Conservation (phyloP, 352 stramenopile species). For the Pythium graminicola region DNA sequence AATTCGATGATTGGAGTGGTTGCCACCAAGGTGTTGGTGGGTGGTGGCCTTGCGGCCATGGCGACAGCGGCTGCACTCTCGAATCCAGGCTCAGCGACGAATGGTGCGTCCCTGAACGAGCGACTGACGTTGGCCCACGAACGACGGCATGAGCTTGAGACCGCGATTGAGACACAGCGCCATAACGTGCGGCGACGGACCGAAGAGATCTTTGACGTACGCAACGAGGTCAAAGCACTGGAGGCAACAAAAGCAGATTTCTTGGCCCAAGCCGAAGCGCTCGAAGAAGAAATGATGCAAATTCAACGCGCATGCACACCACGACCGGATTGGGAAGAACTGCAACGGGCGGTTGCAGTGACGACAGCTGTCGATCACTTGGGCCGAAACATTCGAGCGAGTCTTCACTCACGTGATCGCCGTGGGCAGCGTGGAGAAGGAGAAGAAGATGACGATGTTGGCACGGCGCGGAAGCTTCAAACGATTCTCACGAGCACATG, state of each 20-base stretch:
- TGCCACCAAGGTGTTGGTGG: slow-evolving; percentile 12
- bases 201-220: slow-evolving; percentile 59
- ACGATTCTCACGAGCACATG: slow-evolving; percentile 49
- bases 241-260: slow-evolving; percentile 27
- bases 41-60: slow-evolving; percentile 16
- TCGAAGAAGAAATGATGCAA: slow-evolving; percentile 34
- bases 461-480: slow-evolving; percentile 22
- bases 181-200: slow-evolving; percentile 34
- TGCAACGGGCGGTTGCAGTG: slow-evolving; percentile 43
- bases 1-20: slow-evolving; percentile 18
- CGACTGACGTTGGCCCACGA: slow-evolving; percentile 18
- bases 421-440: slow-evolving; percentile 1
- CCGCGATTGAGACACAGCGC: slow-evolving; percentile 30
- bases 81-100: background rate
- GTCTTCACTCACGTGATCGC: slow-evolving; percentile 14
- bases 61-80: slow-evolving; percentile 10
- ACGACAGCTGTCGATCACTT: slow-evolving; percentile 48
- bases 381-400: slow-evolving; percentile 15
- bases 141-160: slow-evolving; percentile 6
- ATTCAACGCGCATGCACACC: slow-evolving; percentile 56
- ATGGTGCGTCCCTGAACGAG: background rate
- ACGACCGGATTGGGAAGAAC: slow-evolving; percentile 55
- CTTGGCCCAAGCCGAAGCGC: slow-evolving; percentile 16
- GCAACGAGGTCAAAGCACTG: slow-evolving; percentile 31
- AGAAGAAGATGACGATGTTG: slow-evolving; percentile 37